Base-by-base conservation (phyloP, 2,329 filamentous ascomycete species). In the Tolypocladium pustulatum region DNA sequence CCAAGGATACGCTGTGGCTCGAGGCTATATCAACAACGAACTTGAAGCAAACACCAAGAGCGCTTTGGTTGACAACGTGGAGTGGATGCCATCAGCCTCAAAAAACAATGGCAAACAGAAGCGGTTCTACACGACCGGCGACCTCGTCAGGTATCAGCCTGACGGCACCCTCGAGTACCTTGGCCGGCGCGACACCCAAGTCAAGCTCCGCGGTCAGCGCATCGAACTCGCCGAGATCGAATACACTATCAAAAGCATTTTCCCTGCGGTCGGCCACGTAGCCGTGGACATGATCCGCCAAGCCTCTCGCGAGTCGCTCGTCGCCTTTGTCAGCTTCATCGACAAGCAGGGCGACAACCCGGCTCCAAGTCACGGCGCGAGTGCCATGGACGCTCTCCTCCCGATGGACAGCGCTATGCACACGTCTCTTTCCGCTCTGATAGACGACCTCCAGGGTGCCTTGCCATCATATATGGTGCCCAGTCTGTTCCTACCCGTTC, bases 1-100 rank as follows among this genome's bases (percentile, higher is more conserved):
- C 9, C 62, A 65, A 54, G 61, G 63, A 1, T 78, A 78, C 2
- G 51, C 61, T 30, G 38, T 83, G 15, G 78, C 76, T 36, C 69
- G 75, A 36, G 78, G 78, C 37, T 83, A 83, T 58, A 66, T 81
- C 34, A 76, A 78, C 57, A 64, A 70, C 43, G 4, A n/a, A n/a
- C n/a, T n/a, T n/a, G n/a, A 65, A 20, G 58, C 60, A 9, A 55
- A 38, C 15, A 71, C 76, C 71, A 56, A 66, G 59, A 5, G 55
- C 1, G 61, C 64, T 0, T 69, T 69, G 13, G 61, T 70, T 6
- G 36, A 53, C 58, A 6, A 30, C 55, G 10, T 49, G 9, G n/a
- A 30, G 5, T 43, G 40, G 40, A 12, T 43, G 5, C 20, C 30
- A n/a, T 17, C 2, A 10, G 20, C 27, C 8, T 30, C 46, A 9